Base-by-base conservation (phyloP, 1,284 basidiomycete genomes). In the Dichomitus squalens region DNA sequence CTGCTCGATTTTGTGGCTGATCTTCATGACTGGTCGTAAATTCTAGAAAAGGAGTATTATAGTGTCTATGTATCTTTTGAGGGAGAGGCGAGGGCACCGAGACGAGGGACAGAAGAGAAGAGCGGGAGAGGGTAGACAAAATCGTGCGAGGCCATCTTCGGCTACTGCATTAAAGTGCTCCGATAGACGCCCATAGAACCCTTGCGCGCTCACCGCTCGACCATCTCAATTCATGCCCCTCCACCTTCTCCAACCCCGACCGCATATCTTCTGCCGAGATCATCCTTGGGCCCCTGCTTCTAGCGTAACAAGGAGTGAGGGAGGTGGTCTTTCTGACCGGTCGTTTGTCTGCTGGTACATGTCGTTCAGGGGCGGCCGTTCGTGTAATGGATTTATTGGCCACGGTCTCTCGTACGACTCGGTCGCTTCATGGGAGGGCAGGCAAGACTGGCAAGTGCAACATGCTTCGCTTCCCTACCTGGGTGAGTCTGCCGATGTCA, bases 1-100 rank as follows among this genome's bases (percentile, higher is more conserved):
- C 73, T 92, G 85, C 64, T 89, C 82, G 51, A 96, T 92, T 78
- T 95, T 96, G 74, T 93, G 84, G 64, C 88, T 93, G 73, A 96
- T 92, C 84, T 90, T 95, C 93, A 96, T 95, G 73, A 64, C 64
- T 62, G 53, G 58, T 65, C 63, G 63, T 63, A 56, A 63, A 38
- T 49, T 59, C 40, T 57, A 57, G 49, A 46, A 31, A 49, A 38
- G 49, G 41, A 38, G n/a, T 52, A 65, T 61, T 61, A 60, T 56
- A 56, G 53, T 38, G 31, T 57, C 50, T 50, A 55, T 59, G 52
- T 64, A 62, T 58, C 57, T 47, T 55, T 49, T 31, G 48, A 36
- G 51, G 48, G 41, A 49, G 58, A 38, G 47, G 50, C 43, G 33
- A 51, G 40, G 53, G 43, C 41, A 52, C 50, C 50, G 53, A 43